Percentiles rank a stretch among this genome's conserved stretches.
phyloP scores from a whole-genome alignment of 108 stramenopile species.

The Fistulifera pelliculosa region DNA sequence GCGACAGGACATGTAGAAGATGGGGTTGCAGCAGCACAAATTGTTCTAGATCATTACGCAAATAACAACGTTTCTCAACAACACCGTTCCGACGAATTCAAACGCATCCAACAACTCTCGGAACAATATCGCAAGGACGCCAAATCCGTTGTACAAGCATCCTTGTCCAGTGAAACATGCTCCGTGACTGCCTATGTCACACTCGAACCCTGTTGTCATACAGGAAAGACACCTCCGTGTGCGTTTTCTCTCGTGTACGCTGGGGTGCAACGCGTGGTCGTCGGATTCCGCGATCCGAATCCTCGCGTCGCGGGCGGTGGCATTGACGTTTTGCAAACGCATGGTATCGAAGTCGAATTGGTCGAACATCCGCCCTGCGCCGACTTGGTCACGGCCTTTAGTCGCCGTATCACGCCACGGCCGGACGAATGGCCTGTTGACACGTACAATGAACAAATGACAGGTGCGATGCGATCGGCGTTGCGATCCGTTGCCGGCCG shows the following conservation, averaged over 20 bases:
- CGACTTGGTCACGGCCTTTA: conserved; percentile 46
- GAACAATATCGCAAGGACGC: conserved; percentile 27
- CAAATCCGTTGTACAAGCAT: conserved; percentile 32
- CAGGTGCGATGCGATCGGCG: conserved; percentile 35
- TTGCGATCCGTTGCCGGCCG: conserved; percentile 42
- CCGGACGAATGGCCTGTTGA: conserved; percentile 8
- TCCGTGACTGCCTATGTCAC: conserved; percentile 85
- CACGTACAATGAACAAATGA: conserved; percentile 33
- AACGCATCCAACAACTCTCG: conserved; percentile 22
- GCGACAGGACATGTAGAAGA: conserved; percentile 53
- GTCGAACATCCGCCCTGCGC: conserved; percentile 27
- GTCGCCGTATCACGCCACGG: conserved; percentile 54
- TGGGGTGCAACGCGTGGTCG: conserved; percentile 69
- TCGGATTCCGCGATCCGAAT: conserved; percentile 81
- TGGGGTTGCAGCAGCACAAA: conserved; percentile 49
- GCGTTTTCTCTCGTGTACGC: conserved; percentile 52
- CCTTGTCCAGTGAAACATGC: conserved; percentile 12
- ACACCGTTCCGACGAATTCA: conserved; percentile 20
- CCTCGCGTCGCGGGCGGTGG: conserved; percentile 80
- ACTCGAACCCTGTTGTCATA: conserved; percentile 86
- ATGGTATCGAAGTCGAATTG: conserved; percentile 57
- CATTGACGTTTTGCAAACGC: conserved; percentile 46
- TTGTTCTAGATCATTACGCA: conserved; percentile 26
- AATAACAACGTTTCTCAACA: neutral
- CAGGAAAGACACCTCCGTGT: conserved; percentile 82